Conservation (phyloP, 2,329 filamentous ascomycete genomes). For the Ceratocystis papillata region DNA sequence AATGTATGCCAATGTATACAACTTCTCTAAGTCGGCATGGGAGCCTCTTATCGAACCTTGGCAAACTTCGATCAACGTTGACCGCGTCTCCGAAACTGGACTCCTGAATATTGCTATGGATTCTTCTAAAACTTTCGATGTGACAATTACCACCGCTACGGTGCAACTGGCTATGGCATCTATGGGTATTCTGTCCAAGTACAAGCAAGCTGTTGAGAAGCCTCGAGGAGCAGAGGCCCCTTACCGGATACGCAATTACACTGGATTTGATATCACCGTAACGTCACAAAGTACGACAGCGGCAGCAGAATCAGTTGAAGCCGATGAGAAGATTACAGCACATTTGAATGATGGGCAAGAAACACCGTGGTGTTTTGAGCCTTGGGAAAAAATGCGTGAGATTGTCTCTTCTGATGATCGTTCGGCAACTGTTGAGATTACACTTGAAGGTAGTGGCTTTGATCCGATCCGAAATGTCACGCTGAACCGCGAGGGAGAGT, state of each 20-base stretch:
- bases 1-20: slow-evolving; percentile 93
- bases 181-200: slow-evolving; percentile 73
- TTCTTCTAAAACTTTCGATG: slow-evolving; percentile 81
- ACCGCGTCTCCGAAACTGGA: slow-evolving; percentile 64
- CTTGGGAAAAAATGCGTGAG: slow-evolving; percentile 92
- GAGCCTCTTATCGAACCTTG: slow-evolving; percentile 93
- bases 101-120: slow-evolving; percentile 72
- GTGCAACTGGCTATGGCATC: slow-evolving; percentile 92
- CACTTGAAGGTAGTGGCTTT: slow-evolving; percentile 87
- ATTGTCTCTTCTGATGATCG: slow-evolving; percentile 75
- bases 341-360: slow-evolving; percentile 83
- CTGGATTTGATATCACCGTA: slow-evolving; percentile 78
- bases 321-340: slow-evolving; percentile 46
- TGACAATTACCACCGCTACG: slow-evolving; percentile 84
- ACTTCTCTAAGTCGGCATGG: slow-evolving; percentile 98
- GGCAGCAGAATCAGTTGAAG: not conserved
- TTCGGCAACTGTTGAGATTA: slow-evolving; percentile 66
- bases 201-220: slow-evolving; percentile 80
- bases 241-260: slow-evolving; percentile 89
- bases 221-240: slow-evolving; percentile 84
- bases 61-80: slow-evolving; percentile 84
- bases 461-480: slow-evolving; percentile 80
- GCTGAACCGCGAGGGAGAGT: slow-evolving; percentile 89
- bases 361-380: slow-evolving; percentile 90
- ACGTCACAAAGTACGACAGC: slow-evolving; percentile 49